These are phyloP conservation scores for Ambrosiella cleistominuta DNA, from an alignment of 2,329 filamentous ascomycete genomes.

Conservation along the genomic window DNA sequence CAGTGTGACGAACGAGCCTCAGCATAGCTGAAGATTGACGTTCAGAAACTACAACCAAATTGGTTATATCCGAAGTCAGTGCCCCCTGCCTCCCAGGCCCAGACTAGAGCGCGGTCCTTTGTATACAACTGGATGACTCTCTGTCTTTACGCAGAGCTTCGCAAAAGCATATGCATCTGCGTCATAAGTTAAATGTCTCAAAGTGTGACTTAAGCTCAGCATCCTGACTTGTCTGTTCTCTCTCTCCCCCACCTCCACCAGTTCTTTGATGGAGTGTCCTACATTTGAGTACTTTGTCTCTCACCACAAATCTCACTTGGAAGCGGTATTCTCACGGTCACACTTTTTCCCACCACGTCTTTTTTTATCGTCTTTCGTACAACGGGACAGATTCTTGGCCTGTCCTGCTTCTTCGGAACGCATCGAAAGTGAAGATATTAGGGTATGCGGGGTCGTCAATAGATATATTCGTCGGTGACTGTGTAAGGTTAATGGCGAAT, in stretches of 20 bases:
- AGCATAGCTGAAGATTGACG: no score
- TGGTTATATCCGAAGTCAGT: no score
- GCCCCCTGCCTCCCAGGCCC: no score
- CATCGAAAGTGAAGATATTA: slow-evolving; percentile 11
- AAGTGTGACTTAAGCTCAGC: background rate
- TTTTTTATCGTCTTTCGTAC: slow-evolving; percentile 7
- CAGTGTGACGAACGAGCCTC: no score
- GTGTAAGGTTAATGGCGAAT: background rate
- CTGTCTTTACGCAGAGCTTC: no score
- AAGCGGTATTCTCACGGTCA: background rate
- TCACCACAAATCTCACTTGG: background rate
- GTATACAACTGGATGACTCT: no score
- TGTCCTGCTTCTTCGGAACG: slow-evolving; percentile 12
- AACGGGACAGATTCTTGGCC: slow-evolving; percentile 12
- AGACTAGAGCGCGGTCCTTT: no score
- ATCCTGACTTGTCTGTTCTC: background rate
- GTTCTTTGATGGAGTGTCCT: background rate
- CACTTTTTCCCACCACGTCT: slow-evolving; percentile 4
- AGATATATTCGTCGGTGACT: background rate
- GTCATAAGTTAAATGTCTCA: background rate
- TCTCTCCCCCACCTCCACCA: background rate
- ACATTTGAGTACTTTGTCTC: background rate
- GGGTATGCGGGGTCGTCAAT: background rate
- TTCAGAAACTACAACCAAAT: no score
- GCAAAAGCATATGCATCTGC: no score